Percentiles rank a stretch among this genome's conserved stretches.
These are phyloP conservation scores for Kockovaella imperatae DNA, from an alignment of 768 basidiomycete genomes.

Conservation along the genomic window DNA sequence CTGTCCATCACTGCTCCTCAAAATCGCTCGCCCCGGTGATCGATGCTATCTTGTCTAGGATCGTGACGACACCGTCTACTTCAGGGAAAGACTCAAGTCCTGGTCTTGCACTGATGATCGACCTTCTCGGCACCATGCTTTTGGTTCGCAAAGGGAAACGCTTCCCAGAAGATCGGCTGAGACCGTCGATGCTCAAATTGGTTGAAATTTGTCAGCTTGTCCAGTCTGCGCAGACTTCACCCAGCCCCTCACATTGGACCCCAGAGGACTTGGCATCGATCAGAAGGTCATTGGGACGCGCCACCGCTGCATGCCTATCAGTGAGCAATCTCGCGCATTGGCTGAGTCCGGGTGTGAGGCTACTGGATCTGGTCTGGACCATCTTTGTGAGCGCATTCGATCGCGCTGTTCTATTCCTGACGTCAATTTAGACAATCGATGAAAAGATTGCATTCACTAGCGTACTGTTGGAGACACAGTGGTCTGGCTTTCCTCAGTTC, in stretches of 20 bases:
- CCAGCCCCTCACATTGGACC: not conserved
- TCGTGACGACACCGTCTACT: conserved; percentile 3
- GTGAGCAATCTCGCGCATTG: conserved; percentile 41
- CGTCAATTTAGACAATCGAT: not conserved
- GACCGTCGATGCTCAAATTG: conserved; percentile 27
- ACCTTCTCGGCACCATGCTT: conserved; percentile 33
- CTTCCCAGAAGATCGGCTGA: conserved; percentile 24
- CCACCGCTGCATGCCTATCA: conserved; percentile 28
- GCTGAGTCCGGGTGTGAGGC: conserved; percentile 35
- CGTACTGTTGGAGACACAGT: conserved; percentile 27
- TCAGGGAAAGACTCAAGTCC: not conserved
- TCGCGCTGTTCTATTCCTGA: not conserved
- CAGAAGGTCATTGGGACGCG: conserved; percentile 16
- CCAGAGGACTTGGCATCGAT: not conserved
- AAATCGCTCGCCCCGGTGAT: conserved; percentile 49
- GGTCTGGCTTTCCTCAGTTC: conserved; percentile 43
- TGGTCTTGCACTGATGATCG: conserved; percentile 19
- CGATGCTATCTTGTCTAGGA: conserved; percentile 45
- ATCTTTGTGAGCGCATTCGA: conserved; percentile 29
- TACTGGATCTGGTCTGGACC: conserved; percentile 34
- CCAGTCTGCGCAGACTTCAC: not conserved
- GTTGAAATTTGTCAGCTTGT: conserved; percentile 7
- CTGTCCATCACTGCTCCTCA: conserved; percentile 72
- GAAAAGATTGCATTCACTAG: conserved; percentile 30
- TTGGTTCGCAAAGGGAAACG: conserved; percentile 39